Evolutionary conservation across 1,284 basidiomycete species (phyloP).

Genomic region (Bondarzewia mesenterica): DNA sequence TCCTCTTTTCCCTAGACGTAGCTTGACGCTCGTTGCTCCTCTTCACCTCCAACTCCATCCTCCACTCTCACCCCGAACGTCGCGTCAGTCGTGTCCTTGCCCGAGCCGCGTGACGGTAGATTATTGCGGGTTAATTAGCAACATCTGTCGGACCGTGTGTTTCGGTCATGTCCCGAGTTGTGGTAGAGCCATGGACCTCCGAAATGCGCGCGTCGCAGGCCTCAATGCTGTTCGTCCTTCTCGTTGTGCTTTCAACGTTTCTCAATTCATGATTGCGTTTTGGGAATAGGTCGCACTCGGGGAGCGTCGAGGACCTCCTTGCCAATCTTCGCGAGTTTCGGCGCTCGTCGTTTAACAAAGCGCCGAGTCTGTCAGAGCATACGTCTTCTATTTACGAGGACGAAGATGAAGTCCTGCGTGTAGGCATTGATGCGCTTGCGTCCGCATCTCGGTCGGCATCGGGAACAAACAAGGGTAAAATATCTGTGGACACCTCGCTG

Average conservation of each 20-base stretch:
- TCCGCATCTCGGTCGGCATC: background rate
- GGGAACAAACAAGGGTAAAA: background rate
- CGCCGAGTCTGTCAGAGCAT: background rate
- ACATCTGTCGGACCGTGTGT: too few species aligned
- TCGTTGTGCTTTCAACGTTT: too few species aligned
- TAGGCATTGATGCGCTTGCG: background rate
- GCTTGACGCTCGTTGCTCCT: too few species aligned
- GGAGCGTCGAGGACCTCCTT: constrained; percentile 5
- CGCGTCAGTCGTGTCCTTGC: background rate
- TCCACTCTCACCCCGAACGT: background rate
- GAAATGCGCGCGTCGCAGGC: too few species aligned
- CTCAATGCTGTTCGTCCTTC: too few species aligned
- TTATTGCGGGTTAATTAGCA: too few species aligned
- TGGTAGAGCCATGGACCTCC: too few species aligned
- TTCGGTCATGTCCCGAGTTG: too few species aligned
- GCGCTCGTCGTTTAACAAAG: constrained; percentile 1
- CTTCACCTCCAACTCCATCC: background rate
- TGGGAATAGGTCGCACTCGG: constrained; percentile 3
- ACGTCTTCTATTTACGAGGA: background rate
- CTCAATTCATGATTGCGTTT: too few species aligned
- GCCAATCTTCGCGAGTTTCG: constrained; percentile 6
- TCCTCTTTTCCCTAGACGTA: background rate
- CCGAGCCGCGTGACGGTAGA: too few species aligned
- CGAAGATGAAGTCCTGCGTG: background rate
- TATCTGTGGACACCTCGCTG: background rate